Conservation (phyloP, 140 eudicot genomes). For the Erigeron philadelphicus region DNA sequence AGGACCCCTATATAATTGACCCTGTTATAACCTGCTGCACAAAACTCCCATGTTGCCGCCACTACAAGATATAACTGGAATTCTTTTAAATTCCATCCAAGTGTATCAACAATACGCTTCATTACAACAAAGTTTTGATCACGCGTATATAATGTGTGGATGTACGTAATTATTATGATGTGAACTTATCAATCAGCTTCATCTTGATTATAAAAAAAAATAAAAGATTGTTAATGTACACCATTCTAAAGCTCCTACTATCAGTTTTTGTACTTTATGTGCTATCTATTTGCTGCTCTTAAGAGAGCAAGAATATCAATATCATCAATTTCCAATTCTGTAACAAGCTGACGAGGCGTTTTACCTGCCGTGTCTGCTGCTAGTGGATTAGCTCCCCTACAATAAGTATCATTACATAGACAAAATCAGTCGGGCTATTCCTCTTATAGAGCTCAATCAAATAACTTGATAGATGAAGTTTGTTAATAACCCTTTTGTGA, state of each 20-base stretch:
- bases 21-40: not conserved
- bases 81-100: not conserved
- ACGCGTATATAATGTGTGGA: conserved; percentile 8
- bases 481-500: not conserved
- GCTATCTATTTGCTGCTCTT: conserved; percentile 47
- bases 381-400: conserved; percentile 77
- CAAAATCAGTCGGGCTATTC: conserved; percentile 4
- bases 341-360: conserved; percentile 58
- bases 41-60: not conserved
- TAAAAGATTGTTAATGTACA: conserved; percentile 21
- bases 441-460: not conserved
- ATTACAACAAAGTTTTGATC: not conserved
- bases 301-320: conserved; percentile 60
- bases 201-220: conserved; percentile 13
- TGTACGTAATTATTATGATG: conserved; percentile 22
- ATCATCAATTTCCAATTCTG: conserved; percentile 54
- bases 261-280: conserved; percentile 10
- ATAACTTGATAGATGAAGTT: not conserved
- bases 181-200: conserved; percentile 16
- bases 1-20: too few species aligned
- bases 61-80: not conserved
- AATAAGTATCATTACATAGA: conserved; percentile 14
- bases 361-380: conserved; percentile 54
- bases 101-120: conserved; percentile 5
- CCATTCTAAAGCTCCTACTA: conserved; percentile 26